Conservation (phyloP, 441 rosid genomes). For the Syzygium malaccense region DNA sequence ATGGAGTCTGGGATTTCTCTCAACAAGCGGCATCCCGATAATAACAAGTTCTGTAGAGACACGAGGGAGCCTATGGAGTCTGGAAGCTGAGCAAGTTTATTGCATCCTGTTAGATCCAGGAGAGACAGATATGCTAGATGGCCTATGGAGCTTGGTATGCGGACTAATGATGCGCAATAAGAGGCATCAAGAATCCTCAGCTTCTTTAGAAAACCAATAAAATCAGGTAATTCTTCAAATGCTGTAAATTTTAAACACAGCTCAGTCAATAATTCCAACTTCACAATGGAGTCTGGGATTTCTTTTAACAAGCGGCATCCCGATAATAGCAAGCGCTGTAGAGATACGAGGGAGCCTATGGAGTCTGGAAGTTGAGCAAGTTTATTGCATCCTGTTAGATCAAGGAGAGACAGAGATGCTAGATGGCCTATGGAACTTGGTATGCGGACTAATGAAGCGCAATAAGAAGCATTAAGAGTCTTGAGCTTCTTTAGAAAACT, state of each 20-base stretch:
- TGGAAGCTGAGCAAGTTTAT: too few relatives aligned
- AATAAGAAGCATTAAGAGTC: background rate
- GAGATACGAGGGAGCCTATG: background rate
- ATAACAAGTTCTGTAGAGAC: too few relatives aligned
- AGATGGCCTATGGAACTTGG: fast-evolving
- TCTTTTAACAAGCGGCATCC: background rate
- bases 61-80: too few relatives aligned
- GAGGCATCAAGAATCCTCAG: fast-evolving
- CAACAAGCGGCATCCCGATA: background rate
- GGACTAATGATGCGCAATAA: fast-evolving
- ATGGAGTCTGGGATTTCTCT: background rate
- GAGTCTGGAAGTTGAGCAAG: background rate
- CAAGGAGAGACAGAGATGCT: fast-evolving
- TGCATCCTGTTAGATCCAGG: too few relatives aligned
- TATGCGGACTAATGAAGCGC: fast-evolving
- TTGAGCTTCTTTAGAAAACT: fast-evolving
- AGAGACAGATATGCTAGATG: fast-evolving
- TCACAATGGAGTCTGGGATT: fast-evolving
- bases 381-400: fast-evolving
- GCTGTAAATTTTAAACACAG: fast-evolving
- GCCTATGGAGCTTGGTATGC: background rate
- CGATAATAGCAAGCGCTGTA: fast-evolving
- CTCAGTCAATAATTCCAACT: background rate
- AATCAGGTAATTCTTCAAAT: background rate
- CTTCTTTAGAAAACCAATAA: background rate